These are phyloP conservation scores for Mycena floridula DNA, from an alignment of 768 basidiomycete species.

Conservation along the genomic window DNA sequence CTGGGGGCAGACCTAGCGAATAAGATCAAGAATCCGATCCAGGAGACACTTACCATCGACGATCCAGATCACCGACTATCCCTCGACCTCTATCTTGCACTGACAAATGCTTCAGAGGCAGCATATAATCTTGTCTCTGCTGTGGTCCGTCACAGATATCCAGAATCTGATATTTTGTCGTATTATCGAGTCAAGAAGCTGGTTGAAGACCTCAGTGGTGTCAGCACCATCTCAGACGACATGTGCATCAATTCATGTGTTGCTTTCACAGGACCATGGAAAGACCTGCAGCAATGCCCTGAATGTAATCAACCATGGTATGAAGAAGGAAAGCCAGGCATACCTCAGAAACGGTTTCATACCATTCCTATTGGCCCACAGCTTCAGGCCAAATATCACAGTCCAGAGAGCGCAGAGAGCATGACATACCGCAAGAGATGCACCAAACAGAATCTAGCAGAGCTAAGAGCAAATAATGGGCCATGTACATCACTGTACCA, in stretches of 20 bases:
- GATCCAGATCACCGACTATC: no score
- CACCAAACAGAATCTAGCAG: conserved; percentile 14
- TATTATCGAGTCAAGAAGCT: conserved; percentile 21
- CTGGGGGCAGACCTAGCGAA: no score
- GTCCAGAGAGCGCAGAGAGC: conserved; percentile 10
- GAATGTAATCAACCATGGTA: conserved; percentile 25
- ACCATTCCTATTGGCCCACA: conserved; percentile 38
- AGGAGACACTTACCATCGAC: no score
- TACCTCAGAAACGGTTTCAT: conserved; percentile 21
- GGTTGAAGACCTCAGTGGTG: conserved; percentile 24
- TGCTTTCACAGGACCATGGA: conserved; percentile 32
- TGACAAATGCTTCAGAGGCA: conserved; percentile 21
- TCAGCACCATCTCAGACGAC: conserved; percentile 25
- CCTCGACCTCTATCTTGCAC: conserved; percentile 24
- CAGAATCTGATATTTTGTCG: conserved; percentile 20
- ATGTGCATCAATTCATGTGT: conserved; percentile 39
- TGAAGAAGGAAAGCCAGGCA: conserved; percentile 8
- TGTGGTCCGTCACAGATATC: conserved; percentile 18
- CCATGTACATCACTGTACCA: conserved; percentile 17
- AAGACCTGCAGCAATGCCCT: conserved; percentile 19
- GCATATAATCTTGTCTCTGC: conserved; percentile 19
- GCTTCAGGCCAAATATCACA: conserved; percentile 28
- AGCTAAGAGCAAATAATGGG: conserved; percentile 5
- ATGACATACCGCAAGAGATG: conserved; percentile 23
- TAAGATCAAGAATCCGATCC: no score